Evolutionary conservation across 805 yeast genomes (phyloP).

Genomic region (Hemisphaericaspora nanyangensis): DNA sequence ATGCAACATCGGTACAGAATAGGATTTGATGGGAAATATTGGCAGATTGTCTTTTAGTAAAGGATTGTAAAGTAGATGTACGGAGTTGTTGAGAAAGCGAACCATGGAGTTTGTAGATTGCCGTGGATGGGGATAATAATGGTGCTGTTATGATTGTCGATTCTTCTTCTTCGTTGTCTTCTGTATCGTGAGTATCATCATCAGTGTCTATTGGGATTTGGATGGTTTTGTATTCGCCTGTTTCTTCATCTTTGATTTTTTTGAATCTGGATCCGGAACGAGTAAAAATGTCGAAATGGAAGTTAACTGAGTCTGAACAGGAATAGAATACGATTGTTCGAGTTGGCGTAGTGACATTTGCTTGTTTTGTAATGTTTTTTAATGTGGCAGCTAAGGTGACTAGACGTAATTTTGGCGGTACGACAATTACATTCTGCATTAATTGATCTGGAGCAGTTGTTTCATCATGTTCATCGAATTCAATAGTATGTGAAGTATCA

Average conservation of each 20-base stretch:
- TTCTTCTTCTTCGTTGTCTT: constrained; percentile 16
- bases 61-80: constrained; percentile 67
- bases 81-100: constrained; percentile 82
- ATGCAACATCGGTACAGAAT: constrained; percentile 96
- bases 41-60: constrained; percentile 43
- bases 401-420: constrained; percentile 87
- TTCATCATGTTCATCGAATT: constrained; percentile 6
- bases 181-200: constrained; percentile 18
- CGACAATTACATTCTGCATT: constrained; percentile 72
- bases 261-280: constrained; percentile 42
- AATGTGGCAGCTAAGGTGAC: constrained; percentile 74
- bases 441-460: constrained; percentile 84
- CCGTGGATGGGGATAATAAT: constrained; percentile 37
- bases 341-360: constrained; percentile 19
- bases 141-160: constrained; percentile 49
- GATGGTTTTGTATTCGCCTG: constrained; percentile 13
- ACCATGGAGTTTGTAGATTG: constrained; percentile 78
- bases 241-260: constrained; percentile 27
- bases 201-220: constrained; percentile 7
- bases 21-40: constrained; percentile 53
- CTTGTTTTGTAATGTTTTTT: constrained; percentile 34
- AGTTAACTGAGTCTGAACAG: constrained; percentile 95
- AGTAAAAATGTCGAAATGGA: constrained; percentile 75
- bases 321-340: constrained; percentile 84
- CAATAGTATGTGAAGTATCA: constrained; percentile 3